These are phyloP conservation scores for Glycine tomentella DNA, from an alignment of 306 rosid species.

Conservation along the genomic window DNA sequence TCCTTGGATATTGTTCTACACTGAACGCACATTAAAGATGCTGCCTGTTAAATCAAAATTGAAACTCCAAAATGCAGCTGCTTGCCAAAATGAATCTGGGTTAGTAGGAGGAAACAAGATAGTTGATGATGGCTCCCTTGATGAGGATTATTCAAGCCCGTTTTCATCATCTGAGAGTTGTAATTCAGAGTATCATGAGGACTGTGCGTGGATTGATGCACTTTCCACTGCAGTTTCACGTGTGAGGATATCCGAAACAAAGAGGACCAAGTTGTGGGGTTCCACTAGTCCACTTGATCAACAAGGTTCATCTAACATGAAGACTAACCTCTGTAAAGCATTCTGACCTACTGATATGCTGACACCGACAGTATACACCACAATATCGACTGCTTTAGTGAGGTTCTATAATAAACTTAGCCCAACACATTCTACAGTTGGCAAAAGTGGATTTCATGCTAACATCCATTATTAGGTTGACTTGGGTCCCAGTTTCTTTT, in stretches of 20 bases:
- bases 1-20: conserved; percentile 81
- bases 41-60: conserved; percentile 57
- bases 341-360: conserved; percentile 61
- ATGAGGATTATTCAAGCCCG: not conserved
- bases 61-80: conserved; percentile 47
- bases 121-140: not conserved
- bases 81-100: conserved; percentile 27
- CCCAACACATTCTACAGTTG: conserved; percentile 44
- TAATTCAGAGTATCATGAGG: conserved; percentile 5
- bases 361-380: conserved; percentile 28
- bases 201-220: conserved; percentile 32
- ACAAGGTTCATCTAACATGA: conserved; percentile 68
- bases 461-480: conserved; percentile 39
- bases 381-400: conserved; percentile 39
- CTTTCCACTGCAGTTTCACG: conserved; percentile 31
- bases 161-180: conserved; percentile 25
- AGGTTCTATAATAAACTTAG: conserved; percentile 44
- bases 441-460: conserved; percentile 49
- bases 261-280: conserved; percentile 30
- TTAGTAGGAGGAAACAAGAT: conserved; percentile 11
- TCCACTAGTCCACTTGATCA: conserved; percentile 10
- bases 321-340: conserved; percentile 81
- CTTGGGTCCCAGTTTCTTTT: conserved; percentile 43
- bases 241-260: conserved; percentile 31
- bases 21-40: conserved; percentile 58